Evolutionary conservation across 768 basidiomycete genomes (phyloP), one percentile per base, ranked within the genome.

Genomic region (Agrocybe praecox): DNA sequence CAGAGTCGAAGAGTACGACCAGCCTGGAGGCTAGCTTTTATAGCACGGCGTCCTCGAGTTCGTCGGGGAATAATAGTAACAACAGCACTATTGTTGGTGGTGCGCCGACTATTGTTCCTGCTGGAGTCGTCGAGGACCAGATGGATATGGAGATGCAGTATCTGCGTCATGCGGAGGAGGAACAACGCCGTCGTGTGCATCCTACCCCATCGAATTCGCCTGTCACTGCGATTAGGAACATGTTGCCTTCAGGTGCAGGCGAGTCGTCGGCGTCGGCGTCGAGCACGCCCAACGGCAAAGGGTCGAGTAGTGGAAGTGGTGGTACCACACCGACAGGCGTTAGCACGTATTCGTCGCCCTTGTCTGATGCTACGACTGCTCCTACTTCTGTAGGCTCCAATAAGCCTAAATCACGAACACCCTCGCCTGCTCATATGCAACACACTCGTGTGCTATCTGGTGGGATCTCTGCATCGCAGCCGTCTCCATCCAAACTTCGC

Each of bases 121-220:
- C 43, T 32, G 32, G 57, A 23, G 52, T 26, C 33, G 45, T 23
- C 44, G 44, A 46, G 15, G 48, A 26, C 50, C 11, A 47, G 34
- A 59, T 60, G 9, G 71, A 67, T 24, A 66, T 66, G 42, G 63
- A 63, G 36, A 49, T 64, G 56, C 57, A 63, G 15, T 57, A 68
- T 57, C 69, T 65, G 49, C 61, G 66, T 18, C 58, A 56, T 43
- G 67, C 64, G 17, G 68, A 71, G 45, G 70, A 70, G 47, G 70
- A 71, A 33, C 57, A 56, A 53, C 46, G 59, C 58, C 57, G 67
- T 29, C 63, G 61, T 49, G 67, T 74, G 21, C 76, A 80, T 49
- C 83, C 83, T 17, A 88, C 87, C 1, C 87, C 87, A 8, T 78
- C 84, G 17, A 88, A 85, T 62, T 87, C 87, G 24, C 87, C 87